Evolutionary conservation across 2,329 filamentous ascomycete genomes (phyloP).

Genomic region (Sarocladium strictum): DNA sequence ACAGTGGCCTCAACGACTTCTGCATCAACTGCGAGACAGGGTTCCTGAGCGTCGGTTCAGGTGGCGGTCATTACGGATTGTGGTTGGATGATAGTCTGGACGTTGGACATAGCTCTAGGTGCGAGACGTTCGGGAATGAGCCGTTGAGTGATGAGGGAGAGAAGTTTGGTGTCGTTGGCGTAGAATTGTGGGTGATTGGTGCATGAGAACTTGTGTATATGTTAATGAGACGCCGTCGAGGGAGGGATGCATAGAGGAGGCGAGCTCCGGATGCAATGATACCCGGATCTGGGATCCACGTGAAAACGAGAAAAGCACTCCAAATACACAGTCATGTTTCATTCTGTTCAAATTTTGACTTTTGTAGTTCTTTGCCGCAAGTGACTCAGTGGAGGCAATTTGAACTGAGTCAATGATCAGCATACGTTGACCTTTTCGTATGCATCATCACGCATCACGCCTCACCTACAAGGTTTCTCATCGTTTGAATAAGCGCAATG

Average conservation of each 20-base stretch:
- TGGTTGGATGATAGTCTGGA: conserved; percentile 88
- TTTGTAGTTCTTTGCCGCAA: no score
- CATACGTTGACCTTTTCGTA: no score
- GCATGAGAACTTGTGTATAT: background rate
- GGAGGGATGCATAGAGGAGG: background rate
- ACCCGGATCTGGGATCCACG: conserved; percentile 9
- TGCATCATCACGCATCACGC: no score
- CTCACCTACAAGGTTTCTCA: no score
- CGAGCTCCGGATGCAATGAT: conserved; percentile 1
- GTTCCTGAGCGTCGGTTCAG: conserved; percentile 82
- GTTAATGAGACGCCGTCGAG: background rate
- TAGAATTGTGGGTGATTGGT: conserved; percentile 92
- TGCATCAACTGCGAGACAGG: conserved; percentile 86
- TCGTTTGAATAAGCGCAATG: no score
- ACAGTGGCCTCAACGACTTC: conserved; percentile 93
- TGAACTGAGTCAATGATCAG: no score
- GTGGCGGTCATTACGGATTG: conserved; percentile 83
- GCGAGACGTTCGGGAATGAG: conserved; percentile 93
- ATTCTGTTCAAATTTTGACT: no score
- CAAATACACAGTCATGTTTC: background rate
- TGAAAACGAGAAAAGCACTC: background rate
- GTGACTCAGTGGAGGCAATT: no score
- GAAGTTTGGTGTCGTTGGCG: conserved; percentile 85
- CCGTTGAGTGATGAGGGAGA: conserved; percentile 85
- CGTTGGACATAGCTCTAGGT: conserved; percentile 74